These are phyloP conservation scores for Candida michaelii DNA, from an alignment of 805 yeast species.

Conservation along the genomic window DNA sequence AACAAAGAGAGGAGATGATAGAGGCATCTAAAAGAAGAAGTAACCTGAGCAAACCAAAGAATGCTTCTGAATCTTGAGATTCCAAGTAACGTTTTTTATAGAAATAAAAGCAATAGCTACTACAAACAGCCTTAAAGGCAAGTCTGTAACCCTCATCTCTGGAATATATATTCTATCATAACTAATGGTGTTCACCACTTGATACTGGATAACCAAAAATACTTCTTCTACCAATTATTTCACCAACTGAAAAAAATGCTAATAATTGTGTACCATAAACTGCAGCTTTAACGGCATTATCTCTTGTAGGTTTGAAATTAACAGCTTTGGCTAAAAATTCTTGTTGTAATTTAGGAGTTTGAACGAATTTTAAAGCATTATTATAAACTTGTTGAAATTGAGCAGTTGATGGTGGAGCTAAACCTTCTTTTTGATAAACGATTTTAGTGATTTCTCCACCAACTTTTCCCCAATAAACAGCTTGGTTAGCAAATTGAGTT, in stretches of 20 bases:
- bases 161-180: conserved; percentile 4
- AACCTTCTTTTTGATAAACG: conserved; percentile 87
- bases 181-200: conserved; percentile 54
- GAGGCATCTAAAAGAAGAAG: conserved; percentile 70
- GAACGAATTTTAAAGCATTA: conserved; percentile 34
- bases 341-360: conserved; percentile 55
- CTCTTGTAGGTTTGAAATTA: conserved; percentile 50
- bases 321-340: conserved; percentile 49
- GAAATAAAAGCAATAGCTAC: too few relatives aligned
- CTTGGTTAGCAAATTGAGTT: conserved; percentile 45
- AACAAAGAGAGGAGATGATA: conserved; percentile 67
- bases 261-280: conserved; percentile 79
- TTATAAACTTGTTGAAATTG: conserved; percentile 78
- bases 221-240: conserved; percentile 93
- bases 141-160: too few relatives aligned
- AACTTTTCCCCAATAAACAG: conserved; percentile 81
- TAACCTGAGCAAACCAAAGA: conserved; percentile 8
- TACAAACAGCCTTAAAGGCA: too few relatives aligned
- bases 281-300: conserved; percentile 61
- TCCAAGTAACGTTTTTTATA: too few relatives aligned
- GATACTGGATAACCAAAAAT: conserved; percentile 80
- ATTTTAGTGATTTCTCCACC: conserved; percentile 64
- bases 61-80: too few relatives aligned
- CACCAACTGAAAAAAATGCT: conserved; percentile 93
- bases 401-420: conserved; percentile 82